Conservation (phyloP, 306 rosid genomes). For the peach (Prunus persica) region DNA sequence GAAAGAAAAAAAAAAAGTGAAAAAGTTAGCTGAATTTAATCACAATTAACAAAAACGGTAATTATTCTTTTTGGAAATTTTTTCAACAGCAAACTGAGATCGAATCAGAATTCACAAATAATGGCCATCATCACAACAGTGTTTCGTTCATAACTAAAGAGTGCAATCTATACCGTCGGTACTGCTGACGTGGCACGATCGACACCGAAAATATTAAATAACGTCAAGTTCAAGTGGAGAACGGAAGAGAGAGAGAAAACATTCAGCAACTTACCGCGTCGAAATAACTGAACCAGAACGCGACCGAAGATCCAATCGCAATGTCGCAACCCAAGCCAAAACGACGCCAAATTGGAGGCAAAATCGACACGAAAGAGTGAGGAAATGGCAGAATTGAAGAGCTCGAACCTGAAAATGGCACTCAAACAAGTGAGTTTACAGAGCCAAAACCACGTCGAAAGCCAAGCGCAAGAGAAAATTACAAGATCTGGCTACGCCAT, state of each 20-base stretch:
- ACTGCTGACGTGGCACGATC: conserved; percentile 19
- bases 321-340: background rate
- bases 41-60: background rate
- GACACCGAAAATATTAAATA: background rate
- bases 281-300: background rate
- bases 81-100: background rate
- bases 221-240: background rate
- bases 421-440: background rate
- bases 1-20: background rate
- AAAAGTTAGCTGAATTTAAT: background rate
- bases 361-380: background rate
- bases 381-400: background rate
- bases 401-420: background rate
- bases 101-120: background rate
- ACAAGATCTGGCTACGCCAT: conserved; percentile 14
- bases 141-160: background rate
- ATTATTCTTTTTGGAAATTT: background rate
- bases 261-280: background rate
- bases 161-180: background rate
- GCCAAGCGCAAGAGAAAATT: conserved; percentile 3
- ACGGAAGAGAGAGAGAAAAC: background rate
- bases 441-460: background rate
- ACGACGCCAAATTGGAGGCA: background rate
- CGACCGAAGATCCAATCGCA: conserved; percentile 1
- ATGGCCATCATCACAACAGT: background rate